Percentiles rank a stretch among this genome's conserved stretches.
phyloP scores from a whole-genome alignment of 2,329 filamentous ascomycete genomes.

The Claviceps monticola region DNA sequence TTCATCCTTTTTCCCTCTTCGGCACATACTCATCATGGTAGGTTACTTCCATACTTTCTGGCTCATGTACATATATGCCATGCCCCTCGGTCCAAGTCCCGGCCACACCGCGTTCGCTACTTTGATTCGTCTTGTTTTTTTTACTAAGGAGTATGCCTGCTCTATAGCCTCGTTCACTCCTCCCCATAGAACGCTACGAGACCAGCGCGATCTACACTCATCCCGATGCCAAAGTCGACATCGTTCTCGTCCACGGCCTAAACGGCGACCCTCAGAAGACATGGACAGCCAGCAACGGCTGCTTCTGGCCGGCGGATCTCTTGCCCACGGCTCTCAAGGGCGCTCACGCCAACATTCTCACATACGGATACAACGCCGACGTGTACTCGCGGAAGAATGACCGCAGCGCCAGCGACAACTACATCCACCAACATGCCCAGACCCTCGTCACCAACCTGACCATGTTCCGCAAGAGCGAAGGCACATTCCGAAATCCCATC shows the following conservation, averaged over 20 bases:
- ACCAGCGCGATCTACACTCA: constrained; percentile 45
- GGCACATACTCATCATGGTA: constrained; percentile 1
- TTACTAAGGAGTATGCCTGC: neutral
- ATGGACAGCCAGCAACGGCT: constrained; percentile 42
- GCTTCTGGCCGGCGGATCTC: constrained; percentile 58
- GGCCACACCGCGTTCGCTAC: neutral
- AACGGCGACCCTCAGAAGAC: constrained; percentile 53
- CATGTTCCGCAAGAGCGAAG: constrained; percentile 45
- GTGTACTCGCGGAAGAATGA: constrained; percentile 34
- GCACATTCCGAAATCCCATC: constrained; percentile 48
- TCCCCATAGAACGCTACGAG: constrained; percentile 32
- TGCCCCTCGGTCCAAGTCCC: neutral
- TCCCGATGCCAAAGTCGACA: constrained; percentile 44
- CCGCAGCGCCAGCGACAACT: constrained; percentile 48
- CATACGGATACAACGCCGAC: constrained; percentile 65
- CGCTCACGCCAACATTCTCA: constrained; percentile 48
- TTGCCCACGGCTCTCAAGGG: constrained; percentile 45
- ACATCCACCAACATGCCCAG: constrained; percentile 58
- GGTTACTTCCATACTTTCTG: neutral
- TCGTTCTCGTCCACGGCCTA: constrained; percentile 58
- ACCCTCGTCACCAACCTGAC: constrained; percentile 50
- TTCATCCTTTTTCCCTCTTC: neutral
- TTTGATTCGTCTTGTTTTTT: neutral
- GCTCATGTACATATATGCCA: neutral
- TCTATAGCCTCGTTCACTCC: neutral